Base-by-base conservation (phyloP, 306 rosid genomes). In the Urtica urens region DNA sequence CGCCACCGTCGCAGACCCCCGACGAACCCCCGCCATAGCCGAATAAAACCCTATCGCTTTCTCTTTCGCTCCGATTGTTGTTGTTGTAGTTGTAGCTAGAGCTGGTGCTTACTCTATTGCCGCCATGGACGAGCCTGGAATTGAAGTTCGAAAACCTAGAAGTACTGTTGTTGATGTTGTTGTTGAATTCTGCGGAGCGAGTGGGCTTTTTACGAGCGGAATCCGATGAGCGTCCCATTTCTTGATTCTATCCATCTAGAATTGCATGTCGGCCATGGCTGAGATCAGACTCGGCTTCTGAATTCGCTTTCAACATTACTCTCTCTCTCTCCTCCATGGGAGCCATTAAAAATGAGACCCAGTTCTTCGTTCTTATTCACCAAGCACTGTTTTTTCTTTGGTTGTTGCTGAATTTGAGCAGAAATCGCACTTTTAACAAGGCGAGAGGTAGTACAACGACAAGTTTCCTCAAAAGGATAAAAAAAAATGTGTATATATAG, bases 221-320 rank as follows among this genome's bases (percentile, higher is more conserved):
- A 41, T 72, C 81, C 17, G 82, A 75, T 46, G 96, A 80, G 40
- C 79, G 85, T 54, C 82, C 95, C 99, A 90, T 90, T 49, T 1
- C 17, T 45, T 55, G 46, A 41, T 2, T 11, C 20, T 50, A 77
- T 64, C 80, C 92, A 64, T 70, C 47, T 58, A 69, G 60, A 64
- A 73, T 72, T 64, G 67, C 86, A 83, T 64, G 92, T 63, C 66
- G 57, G 29, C 73, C 70, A 57, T 13, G 53, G 34, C 66, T 51
- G 56, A 49, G 60, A 49, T 21, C 64, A 39, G 63, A 48, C 41
- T 52, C n/a, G n/a, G n/a, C 17, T 62, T 54, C 67, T 57, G 11
- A 30, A 51, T 62, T 64, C 66, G 60, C 31, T n/a, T 79, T 23
- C 63, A 71, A 49, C 59, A 53, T 49, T 68, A 62, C 73, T 70